These are phyloP conservation scores for Mucor saturninus DNA, from an alignment of 371 early-diverging fungal genomes.

Conservation along the genomic window DNA sequence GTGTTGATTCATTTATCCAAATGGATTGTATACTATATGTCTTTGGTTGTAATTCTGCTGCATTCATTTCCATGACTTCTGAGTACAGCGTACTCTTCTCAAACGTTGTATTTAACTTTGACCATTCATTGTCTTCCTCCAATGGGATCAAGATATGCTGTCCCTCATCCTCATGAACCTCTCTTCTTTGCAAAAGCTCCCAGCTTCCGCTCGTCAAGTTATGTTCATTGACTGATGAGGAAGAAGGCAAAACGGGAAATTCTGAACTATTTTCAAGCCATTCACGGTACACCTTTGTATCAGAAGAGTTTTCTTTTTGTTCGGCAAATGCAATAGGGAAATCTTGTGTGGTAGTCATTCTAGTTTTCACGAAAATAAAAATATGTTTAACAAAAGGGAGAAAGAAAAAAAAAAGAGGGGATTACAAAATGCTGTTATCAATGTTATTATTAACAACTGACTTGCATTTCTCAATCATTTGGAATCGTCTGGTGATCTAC, in stretches of 20 bases:
- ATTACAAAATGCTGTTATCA: background rate
- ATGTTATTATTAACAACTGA: background rate
- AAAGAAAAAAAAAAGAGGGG: background rate
- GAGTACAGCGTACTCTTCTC: conserved; percentile 16
- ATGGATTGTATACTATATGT: conserved; percentile 11
- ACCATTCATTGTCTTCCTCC: conserved; percentile 24
- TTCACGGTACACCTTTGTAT: conserved; percentile 12
- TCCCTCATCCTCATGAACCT: conserved; percentile 10
- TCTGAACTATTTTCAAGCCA: conserved; percentile 23
- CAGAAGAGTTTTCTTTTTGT: background rate
- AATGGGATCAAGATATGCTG: background rate
- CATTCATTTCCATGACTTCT: conserved; percentile 21
- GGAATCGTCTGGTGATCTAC: no score
- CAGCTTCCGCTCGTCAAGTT: conserved; percentile 8
- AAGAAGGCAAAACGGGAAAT: conserved; percentile 18
- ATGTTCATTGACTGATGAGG: conserved; percentile 2
- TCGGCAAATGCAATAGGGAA: conserved; percentile 30
- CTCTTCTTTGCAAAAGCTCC: conserved; percentile 26
- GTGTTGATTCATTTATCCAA: conserved; percentile 1
- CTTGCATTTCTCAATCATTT: background rate
- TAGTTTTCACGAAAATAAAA: background rate
- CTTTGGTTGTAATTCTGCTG: conserved; percentile 12
- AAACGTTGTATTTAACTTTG: conserved; percentile 9
- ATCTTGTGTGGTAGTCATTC: conserved; percentile 12
- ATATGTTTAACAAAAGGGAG: background rate